Conservation (phyloP, 2,329 filamentous ascomycete species). For the Leptodontidium sp. region DNA sequence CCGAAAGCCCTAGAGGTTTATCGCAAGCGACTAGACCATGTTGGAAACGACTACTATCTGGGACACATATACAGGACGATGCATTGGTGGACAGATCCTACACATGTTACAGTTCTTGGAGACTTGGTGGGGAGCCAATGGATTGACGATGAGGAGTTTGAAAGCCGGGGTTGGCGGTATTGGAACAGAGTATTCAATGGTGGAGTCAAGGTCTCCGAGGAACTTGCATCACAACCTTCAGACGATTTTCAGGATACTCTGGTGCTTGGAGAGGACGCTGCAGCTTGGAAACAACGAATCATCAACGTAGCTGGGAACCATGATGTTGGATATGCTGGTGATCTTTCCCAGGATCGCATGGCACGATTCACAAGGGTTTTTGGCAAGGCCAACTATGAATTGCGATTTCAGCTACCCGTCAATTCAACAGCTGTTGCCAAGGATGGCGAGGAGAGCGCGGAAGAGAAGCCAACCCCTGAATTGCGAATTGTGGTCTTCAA, state of each 20-base stretch:
- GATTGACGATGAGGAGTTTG: constrained; percentile 88
- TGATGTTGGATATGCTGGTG: constrained; percentile 94
- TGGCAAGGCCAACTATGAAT: constrained; percentile 90
- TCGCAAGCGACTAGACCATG: constrained; percentile 84
- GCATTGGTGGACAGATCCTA: constrained; percentile 84
- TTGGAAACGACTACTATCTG: constrained; percentile 94
- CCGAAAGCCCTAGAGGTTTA: constrained; percentile 70
- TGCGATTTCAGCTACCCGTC: constrained; percentile 71
- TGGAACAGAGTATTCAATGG: constrained; percentile 84
- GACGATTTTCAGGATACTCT: constrained; percentile 48
- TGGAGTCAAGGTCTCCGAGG: constrained; percentile 67
- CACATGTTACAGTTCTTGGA: constrained; percentile 87
- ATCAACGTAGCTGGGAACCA: constrained; percentile 96
- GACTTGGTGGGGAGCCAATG: constrained; percentile 95
- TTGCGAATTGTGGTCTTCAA: constrained; percentile 88
- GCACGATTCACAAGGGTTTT: constrained; percentile 84
- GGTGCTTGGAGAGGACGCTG: constrained; percentile 52
- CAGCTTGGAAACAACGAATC: constrained; percentile 75
- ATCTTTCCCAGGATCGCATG: constrained; percentile 79
- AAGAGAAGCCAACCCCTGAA: constrained; percentile 64
- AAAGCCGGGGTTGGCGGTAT: constrained; percentile 73
- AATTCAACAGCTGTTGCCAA: constrained; percentile 46
- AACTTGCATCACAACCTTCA: constrained; percentile 58
- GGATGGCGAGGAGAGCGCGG: constrained; percentile 53
- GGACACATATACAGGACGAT: constrained; percentile 89